phyloP scores from a whole-genome alignment of 2,329 filamentous ascomycete genomes.

The Claviceps africana region DNA sequence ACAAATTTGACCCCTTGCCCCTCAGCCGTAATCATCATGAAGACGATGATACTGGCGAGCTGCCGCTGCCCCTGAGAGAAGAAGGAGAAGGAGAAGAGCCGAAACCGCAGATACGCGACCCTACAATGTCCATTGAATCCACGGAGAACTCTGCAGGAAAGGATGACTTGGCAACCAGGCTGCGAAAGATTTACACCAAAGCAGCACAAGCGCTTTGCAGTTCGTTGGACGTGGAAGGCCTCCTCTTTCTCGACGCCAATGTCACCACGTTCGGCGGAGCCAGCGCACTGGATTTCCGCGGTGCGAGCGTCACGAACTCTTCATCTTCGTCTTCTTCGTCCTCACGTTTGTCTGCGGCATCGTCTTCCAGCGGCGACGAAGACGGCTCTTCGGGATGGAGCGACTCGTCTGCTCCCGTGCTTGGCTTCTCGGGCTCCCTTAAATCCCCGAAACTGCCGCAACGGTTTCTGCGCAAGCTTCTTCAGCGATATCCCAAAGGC shows the following conservation, averaged over 20 bases:
- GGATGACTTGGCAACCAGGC: background rate
- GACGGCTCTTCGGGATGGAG: background rate
- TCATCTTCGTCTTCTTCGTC: constrained; percentile 5
- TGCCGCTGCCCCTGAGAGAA: background rate
- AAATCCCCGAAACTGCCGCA: constrained; percentile 19
- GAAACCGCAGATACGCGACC: background rate
- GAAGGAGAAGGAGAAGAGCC: too few relatives aligned
- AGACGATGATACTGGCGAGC: background rate
- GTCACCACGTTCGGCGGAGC: constrained; percentile 1
- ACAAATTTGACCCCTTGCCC: background rate
- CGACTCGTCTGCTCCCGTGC: constrained; percentile 10
- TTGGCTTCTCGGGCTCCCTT: constrained; percentile 22
- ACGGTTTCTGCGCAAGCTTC: constrained; percentile 24
- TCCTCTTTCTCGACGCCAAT: constrained; percentile 1
- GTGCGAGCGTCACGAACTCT: constrained; percentile 16
- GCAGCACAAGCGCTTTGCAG: constrained; percentile 1
- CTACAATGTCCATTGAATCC: background rate
- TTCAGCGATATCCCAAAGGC: constrained; percentile 30
- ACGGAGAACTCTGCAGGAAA: background rate
- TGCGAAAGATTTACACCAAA: background rate
- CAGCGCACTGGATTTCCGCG: background rate
- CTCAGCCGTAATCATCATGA: background rate
- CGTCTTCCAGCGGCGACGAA: constrained; percentile 7
- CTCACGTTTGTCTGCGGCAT: background rate
- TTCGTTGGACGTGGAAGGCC: background rate